phyloP scores from a whole-genome alignment of 495 filamentous ascomycete species.

The Lindgomyces ingoldianus region DNA sequence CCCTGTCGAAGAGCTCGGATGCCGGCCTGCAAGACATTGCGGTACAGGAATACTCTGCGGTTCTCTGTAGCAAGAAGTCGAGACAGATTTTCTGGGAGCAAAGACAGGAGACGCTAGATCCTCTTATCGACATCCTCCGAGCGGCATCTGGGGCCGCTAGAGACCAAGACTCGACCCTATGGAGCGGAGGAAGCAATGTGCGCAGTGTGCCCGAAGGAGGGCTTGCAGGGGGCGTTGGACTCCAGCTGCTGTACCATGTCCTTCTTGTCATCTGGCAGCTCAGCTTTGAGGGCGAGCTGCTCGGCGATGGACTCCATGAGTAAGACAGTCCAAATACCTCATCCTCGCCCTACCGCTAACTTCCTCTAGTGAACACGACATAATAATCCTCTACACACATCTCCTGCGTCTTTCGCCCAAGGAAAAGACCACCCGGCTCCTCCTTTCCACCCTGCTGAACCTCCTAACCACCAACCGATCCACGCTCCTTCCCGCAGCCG shows the following conservation, averaged over 20 bases:
- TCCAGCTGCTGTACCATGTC: constrained; percentile 94
- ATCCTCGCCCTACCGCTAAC: constrained; percentile 32
- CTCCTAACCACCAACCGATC: constrained; percentile 75
- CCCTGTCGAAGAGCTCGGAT: constrained; percentile 75
- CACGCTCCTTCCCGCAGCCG: constrained; percentile 77
- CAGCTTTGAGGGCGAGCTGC: constrained; percentile 79
- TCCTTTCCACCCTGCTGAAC: constrained; percentile 85
- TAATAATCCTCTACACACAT: constrained; percentile 85
- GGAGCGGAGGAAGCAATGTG: constrained; percentile 59
- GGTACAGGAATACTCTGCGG: constrained; percentile 83
- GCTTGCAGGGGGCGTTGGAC: constrained; percentile 76
- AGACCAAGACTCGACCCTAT: constrained; percentile 67
- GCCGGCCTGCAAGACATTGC: constrained; percentile 93
- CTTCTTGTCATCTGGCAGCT: constrained; percentile 93
- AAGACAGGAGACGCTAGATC: constrained; percentile 75
- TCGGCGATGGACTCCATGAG: constrained; percentile 87
- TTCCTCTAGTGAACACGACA: constrained; percentile 74
- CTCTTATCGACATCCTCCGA: constrained; percentile 79
- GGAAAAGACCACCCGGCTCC: constrained; percentile 93
- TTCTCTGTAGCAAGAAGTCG: constrained; percentile 75
- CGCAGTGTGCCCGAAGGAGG: constrained; percentile 64
- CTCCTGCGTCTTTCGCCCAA: constrained; percentile 91
- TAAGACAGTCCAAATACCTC: constrained; percentile 46
- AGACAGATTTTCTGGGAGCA: constrained; percentile 86
- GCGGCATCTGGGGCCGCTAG: constrained; percentile 70